Evolutionary conservation across 176 grass and related monocot genomes (phyloP).

Genomic region (Rhipidocladum racemiflorum): DNA sequence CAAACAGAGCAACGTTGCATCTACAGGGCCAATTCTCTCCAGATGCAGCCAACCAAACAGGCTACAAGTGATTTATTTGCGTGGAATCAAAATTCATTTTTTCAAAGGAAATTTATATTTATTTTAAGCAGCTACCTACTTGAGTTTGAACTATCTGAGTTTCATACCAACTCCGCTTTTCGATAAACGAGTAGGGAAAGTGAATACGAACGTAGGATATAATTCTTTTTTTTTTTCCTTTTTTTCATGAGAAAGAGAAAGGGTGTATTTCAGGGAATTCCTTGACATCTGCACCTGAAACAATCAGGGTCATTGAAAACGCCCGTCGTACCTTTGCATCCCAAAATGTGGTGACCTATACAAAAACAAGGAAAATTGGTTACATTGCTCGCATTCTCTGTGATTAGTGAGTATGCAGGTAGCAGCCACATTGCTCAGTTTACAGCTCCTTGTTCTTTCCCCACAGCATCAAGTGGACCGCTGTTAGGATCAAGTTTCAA

Average conservation of each 20-base stretch:
- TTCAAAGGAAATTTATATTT: too few species aligned
- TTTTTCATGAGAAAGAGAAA: background rate
- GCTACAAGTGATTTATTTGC: too few species aligned
- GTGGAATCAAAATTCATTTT: too few species aligned
- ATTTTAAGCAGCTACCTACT: too few species aligned
- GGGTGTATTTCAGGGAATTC: background rate
- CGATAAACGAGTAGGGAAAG: background rate
- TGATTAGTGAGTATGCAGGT: slow-evolving; percentile 8
- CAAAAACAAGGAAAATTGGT: slow-evolving; percentile 27
- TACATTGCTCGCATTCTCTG: slow-evolving; percentile 14
- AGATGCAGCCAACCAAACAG: too few species aligned
- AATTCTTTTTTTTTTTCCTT: too few species aligned
- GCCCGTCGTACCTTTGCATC: background rate
- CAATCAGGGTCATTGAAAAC: background rate
- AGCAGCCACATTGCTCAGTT: slow-evolving; percentile 19
- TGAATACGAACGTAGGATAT: background rate
- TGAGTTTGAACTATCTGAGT: background rate
- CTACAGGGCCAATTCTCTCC: too few species aligned
- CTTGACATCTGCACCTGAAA: slow-evolving; percentile 17
- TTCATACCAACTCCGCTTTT: background rate
- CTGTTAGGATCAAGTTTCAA: slow-evolving; percentile 19
- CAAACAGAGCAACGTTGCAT: too few species aligned
- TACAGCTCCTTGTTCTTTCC: slow-evolving; percentile 25
- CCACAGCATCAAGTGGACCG: background rate
- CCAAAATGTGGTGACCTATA: slow-evolving; percentile 36